Conservation (phyloP, 441 rosid species). For the Biscutella laevigata region DNA sequence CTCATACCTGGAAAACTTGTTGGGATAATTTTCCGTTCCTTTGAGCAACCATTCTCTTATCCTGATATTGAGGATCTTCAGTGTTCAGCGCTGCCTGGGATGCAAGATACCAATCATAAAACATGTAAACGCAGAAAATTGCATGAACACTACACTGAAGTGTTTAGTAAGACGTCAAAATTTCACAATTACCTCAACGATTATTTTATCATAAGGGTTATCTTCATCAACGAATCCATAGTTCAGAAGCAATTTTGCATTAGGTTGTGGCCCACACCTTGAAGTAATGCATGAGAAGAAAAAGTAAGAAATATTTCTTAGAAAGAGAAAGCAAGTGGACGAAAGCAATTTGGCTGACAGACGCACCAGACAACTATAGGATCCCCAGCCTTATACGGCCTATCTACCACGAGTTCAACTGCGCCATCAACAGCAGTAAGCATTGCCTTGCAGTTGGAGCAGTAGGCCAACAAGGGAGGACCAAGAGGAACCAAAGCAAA, state of each 20-base stretch:
- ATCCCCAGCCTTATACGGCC: conserved; percentile 76
- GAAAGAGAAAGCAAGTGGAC: conserved; percentile 12
- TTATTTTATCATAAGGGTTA: conserved; percentile 67
- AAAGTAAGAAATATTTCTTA: conserved; percentile 17
- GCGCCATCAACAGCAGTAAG: conserved; percentile 69
- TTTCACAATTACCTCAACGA: conserved; percentile 47
- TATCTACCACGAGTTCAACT: conserved; percentile 78
- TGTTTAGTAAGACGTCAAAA: background rate
- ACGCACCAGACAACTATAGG: conserved; percentile 79
- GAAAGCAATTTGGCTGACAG: conserved; percentile 13
- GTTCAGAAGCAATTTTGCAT: conserved; percentile 82
- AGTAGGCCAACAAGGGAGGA: conserved; percentile 85
- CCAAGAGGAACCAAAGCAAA: conserved; percentile 98
- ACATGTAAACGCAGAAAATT: conserved; percentile 13
- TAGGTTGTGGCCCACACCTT: conserved; percentile 99
- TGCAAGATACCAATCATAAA: conserved; percentile 14
- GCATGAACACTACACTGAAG: background rate
- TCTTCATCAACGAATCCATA: conserved; percentile 95
- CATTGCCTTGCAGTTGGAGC: conserved; percentile 92
- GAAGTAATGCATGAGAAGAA: conserved; percentile 7
- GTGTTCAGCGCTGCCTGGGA: conserved; percentile 80
- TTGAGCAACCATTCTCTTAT: conserved; percentile 93
- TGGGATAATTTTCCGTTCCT: conserved; percentile 75
- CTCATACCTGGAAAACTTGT: conserved; percentile 63
- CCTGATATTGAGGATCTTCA: conserved; percentile 93